Evolutionary conservation across 805 yeast species (phyloP), one percentile per base, ranked within the genome.

Genomic region (Myxozyma neotropica): DNA sequence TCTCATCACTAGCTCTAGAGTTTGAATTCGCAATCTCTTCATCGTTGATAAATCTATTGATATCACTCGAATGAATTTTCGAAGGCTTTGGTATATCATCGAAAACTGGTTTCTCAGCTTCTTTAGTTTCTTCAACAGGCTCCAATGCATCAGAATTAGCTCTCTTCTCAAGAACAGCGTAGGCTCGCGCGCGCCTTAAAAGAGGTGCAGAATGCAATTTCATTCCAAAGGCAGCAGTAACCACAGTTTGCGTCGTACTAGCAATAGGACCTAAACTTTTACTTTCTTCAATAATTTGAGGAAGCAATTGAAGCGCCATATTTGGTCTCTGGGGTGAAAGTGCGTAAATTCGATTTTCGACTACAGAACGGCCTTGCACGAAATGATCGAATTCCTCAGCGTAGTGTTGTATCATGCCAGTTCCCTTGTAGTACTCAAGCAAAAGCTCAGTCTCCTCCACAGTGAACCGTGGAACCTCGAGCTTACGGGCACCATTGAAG

Each of bases 341-440:
- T 15, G 59, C 55, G 27, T 42, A 44, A 17, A 55, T 26, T 1
- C 59, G 59, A 19, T 55, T 55, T 40, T 55, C 59, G 35, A 55
- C n/a, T 3, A 24, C 44, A 3, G 59, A 49, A n/a, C 55, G 49
- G 4, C 49, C 29, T n/a, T 23, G 36, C 29, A 55, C 4, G 40
- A 51, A 59, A 19, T 50, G 17, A 3, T 51, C 15, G 21, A 21
- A 21, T 15, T 46, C 46, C 15, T 53, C 49, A 8, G 13, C 44
- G 31, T 15, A 24, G 17, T 40, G 56, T 35, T 21, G 31, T n/a
- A 61, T 36, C 21, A 55, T 33, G 33, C 62, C 62, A 2, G 59
- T 40, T n/a, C 33, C 24, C 39, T 36, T 47, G 56, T 38, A 59
- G 35, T 62, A 62, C 8, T 51, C 55, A 36, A 62, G 47, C 56